phyloP scores from a whole-genome alignment of 495 filamentous ascomycete genomes.

The Hypoxylon perforatum region DNA sequence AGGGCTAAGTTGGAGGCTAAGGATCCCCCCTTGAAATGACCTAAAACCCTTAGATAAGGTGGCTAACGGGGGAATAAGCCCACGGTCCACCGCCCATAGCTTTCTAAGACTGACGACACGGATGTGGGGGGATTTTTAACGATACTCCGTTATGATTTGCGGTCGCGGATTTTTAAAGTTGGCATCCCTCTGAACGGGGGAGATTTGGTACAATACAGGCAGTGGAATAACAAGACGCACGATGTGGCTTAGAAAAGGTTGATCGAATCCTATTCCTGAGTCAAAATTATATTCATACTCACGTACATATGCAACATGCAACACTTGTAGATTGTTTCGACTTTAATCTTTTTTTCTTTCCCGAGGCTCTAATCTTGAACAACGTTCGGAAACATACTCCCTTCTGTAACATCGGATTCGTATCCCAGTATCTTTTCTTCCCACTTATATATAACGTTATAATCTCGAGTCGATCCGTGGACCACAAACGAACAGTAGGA shows the following conservation, averaged over 20 bases:
- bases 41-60: not conserved
- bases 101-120: conserved; percentile 35
- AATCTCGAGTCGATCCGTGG: not conserved
- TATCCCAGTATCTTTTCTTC: too few species aligned
- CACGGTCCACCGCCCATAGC: not conserved
- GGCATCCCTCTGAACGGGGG: conserved; percentile 8
- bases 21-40: too few species aligned
- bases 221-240: not conserved
- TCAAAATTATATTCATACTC: not conserved
- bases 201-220: not conserved
- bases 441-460: too few species aligned
- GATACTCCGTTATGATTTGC: conserved; percentile 22
- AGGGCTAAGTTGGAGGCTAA: too few species aligned
- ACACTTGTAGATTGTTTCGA: too few species aligned
- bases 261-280: not conserved
- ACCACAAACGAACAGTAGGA: not conserved
- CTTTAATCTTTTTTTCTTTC: too few species aligned
- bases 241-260: conserved; percentile 26
- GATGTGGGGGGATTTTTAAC: conserved; percentile 26
- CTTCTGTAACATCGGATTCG: too few species aligned
- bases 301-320: not conserved
- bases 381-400: too few species aligned
- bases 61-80: conserved; percentile 22
- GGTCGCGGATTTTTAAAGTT: conserved; percentile 31
- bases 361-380: too few species aligned